A percentile compares a stretch with the other conserved stretches of the same genome.
These are phyloP conservation scores for Allium cepa DNA, from an alignment of 106 monocot genomes.

Conservation along the genomic window DNA sequence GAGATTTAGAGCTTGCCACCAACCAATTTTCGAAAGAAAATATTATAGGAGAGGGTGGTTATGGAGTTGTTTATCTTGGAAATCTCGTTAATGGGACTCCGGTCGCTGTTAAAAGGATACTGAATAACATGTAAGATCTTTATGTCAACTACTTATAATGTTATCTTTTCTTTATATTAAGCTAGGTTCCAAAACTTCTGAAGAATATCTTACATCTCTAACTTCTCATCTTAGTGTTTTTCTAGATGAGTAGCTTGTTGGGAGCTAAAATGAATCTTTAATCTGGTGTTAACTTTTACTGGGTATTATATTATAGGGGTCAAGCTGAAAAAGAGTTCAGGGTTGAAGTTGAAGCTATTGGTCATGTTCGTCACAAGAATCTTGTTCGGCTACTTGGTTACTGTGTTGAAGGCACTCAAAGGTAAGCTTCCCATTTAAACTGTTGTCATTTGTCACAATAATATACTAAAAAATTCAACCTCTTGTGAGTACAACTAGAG, in stretches of 20 bases:
- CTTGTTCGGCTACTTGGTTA: constrained; percentile 92
- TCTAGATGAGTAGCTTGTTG: too few species aligned
- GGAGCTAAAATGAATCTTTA: too few species aligned
- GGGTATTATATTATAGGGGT: constrained; percentile 33
- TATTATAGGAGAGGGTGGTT: constrained; percentile 91
- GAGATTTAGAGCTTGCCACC: constrained; percentile 80
- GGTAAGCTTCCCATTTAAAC: constrained; percentile 23
- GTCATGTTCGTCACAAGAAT: constrained; percentile 97
- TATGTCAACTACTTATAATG: not conserved
- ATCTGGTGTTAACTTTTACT: not conserved
- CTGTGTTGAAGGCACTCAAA: constrained; percentile 93
- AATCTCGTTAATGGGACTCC: constrained; percentile 67
- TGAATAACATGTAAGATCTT: constrained; percentile 78
- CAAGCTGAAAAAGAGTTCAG: constrained; percentile 98
- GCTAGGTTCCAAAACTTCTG: too few species aligned
- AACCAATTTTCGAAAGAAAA: constrained; percentile 83
- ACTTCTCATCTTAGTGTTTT: too few species aligned
- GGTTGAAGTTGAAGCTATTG: constrained; percentile 97
- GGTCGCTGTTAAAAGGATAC: constrained; percentile 87
- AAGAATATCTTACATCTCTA: too few species aligned
- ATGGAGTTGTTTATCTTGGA: constrained; percentile 86
- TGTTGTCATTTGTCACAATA: not conserved
- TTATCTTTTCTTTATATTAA: not conserved
- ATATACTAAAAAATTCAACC: not conserved
- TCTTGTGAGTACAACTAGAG: not conserved